Conservation (phyloP, 495 filamentous ascomycete genomes). For the Talaromyces borbonicus region DNA sequence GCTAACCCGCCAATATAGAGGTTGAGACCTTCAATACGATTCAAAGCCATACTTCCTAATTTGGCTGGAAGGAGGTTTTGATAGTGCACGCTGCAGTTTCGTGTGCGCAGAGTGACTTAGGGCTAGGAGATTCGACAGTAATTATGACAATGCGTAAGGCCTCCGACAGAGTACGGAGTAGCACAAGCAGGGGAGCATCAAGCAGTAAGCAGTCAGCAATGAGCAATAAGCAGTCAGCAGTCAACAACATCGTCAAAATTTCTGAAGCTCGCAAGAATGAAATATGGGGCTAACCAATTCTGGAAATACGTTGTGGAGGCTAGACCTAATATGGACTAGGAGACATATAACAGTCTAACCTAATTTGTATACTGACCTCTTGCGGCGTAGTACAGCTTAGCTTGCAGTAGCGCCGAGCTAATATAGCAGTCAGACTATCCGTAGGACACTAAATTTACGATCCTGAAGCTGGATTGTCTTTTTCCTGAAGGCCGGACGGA, state of each 20-base stretch:
- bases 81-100: background rate
- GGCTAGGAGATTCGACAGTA: too few relatives aligned
- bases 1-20: slow-evolving; percentile 82
- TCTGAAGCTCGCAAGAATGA: background rate
- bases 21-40: slow-evolving; percentile 55
- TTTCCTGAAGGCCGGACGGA: too few relatives aligned
- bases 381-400: background rate
- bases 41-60: slow-evolving; percentile 30
- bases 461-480: too few relatives aligned
- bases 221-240: too few relatives aligned
- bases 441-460: too few relatives aligned
- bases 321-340: background rate
- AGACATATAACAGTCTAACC: background rate
- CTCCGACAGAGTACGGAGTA: too few relatives aligned
- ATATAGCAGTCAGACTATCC: too few relatives aligned
- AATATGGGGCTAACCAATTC: background rate
- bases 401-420: background rate
- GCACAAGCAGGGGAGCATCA: too few relatives aligned
- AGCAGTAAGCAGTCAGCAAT: too few relatives aligned
- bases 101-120: background rate
- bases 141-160: too few relatives aligned
- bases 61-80: slow-evolving; percentile 1
- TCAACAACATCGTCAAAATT: slow-evolving; percentile 3
- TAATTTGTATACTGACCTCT: background rate
- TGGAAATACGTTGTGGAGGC: background rate